Evolutionary conservation across 2,329 filamentous ascomycete species (phyloP).

Genomic region (Alternaria conjuncta): DNA sequence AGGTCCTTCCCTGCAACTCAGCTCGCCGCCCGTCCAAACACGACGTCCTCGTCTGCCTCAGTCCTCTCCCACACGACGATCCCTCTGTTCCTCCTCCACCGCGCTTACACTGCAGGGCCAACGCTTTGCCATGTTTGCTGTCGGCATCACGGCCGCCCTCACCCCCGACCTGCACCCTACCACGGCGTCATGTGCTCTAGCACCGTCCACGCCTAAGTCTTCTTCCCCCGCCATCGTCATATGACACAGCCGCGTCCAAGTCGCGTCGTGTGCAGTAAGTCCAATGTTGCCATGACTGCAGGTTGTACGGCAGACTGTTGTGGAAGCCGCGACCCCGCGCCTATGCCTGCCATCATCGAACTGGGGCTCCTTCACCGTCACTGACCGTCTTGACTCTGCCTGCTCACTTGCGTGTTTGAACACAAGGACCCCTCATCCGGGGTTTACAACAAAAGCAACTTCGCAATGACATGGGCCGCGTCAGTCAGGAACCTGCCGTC

Average conservation of each 20-base stretch:
- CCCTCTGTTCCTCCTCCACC: background rate
- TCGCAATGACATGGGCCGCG: background rate
- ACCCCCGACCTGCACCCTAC: constrained; percentile 4
- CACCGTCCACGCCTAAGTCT: background rate
- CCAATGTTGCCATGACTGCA: background rate
- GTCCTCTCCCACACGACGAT: background rate
- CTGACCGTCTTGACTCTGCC: background rate
- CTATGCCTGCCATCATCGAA: background rate
- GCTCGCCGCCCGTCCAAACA: background rate
- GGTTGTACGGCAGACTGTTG: background rate
- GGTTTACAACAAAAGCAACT: constrained; percentile 1
- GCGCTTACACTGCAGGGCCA: background rate
- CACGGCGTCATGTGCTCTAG: constrained; percentile 3
- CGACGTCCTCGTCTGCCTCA: background rate
- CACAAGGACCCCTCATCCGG: background rate
- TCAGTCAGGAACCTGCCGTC: background rate
- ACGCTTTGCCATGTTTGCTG: background rate
- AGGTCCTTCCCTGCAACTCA: background rate
- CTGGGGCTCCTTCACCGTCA: background rate
- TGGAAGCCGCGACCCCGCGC: background rate
- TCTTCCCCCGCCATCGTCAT: background rate
- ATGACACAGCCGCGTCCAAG: background rate
- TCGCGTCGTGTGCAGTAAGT: background rate
- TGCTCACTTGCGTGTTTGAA: background rate
- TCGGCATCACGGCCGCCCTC: constrained; percentile 12